phyloP scores from a whole-genome alignment of 257 asterid genomes.

The Nicotiana benthamiana region DNA sequence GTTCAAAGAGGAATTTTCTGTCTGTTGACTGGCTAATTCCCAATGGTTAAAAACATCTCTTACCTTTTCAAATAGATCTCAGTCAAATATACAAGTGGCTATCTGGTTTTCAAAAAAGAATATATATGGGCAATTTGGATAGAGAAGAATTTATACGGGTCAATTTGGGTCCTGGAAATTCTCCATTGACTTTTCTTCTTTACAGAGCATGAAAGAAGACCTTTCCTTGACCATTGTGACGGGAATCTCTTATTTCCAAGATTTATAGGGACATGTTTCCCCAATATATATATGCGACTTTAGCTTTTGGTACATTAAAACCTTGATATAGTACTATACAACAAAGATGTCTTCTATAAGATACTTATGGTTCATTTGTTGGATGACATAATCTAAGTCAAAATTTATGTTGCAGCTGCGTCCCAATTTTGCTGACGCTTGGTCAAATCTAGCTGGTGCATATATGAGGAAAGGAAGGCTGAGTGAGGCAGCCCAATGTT shows the following conservation, averaged over 20 bases:
- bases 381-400: neutral
- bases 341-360: neutral
- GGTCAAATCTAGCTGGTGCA: conserved; percentile 99
- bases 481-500: conserved; percentile 90
- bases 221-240: neutral
- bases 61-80: neutral
- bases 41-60: neutral
- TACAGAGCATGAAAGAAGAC: neutral
- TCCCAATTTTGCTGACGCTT: conserved; percentile 97
- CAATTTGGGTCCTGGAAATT: neutral
- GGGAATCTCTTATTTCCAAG: neutral
- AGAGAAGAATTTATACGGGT: neutral
- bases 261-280: neutral
- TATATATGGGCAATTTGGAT: neutral
- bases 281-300: neutral
- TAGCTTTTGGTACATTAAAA: neutral
- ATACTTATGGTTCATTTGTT: neutral
- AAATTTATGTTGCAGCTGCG: conserved; percentile 66
- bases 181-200: neutral
- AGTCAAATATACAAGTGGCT: neutral
- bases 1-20: neutral
- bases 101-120: neutral
- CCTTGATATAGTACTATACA: neutral
- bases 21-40: neutral
- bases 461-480: conserved; percentile 94